Conservation (phyloP, 129 eudicot species). For the Pulicaria dysenterica region DNA sequence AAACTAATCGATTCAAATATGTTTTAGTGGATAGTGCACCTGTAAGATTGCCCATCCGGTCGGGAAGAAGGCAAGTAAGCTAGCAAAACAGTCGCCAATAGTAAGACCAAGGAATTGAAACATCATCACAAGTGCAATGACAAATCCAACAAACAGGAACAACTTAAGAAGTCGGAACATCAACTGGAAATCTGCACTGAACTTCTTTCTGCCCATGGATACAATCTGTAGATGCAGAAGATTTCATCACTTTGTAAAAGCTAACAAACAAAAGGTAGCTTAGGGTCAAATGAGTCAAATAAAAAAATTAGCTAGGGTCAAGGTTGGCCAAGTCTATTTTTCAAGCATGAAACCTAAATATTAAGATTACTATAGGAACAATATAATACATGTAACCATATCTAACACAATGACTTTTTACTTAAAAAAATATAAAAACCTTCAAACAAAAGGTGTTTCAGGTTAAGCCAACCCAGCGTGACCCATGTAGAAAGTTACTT, state of each 20-base stretch:
- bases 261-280: background rate
- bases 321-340: too few species aligned
- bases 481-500: too few species aligned
- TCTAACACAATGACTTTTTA: too few species aligned
- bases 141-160: slow-evolving; percentile 25
- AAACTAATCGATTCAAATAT: background rate
- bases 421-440: too few species aligned
- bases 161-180: slow-evolving; percentile 35
- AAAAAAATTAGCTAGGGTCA: too few species aligned
- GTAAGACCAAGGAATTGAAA: slow-evolving; percentile 31
- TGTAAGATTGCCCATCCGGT: slow-evolving; percentile 86
- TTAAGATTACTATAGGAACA: too few species aligned
- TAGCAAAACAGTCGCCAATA: slow-evolving; percentile 38
- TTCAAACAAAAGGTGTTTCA: too few species aligned
- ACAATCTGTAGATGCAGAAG: slow-evolving; percentile 21
- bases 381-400: too few species aligned
- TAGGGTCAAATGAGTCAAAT: too few species aligned
- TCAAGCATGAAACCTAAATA: too few species aligned
- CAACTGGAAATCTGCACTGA: slow-evolving; percentile 49
- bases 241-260: background rate
- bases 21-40: slow-evolving; percentile 49
- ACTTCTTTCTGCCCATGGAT: slow-evolving; percentile 48
- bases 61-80: slow-evolving; percentile 48
- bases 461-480: too few species aligned
- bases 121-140: slow-evolving; percentile 21